Base-by-base conservation (phyloP, 2,329 filamentous ascomycete species). In the Canariomyces notabilis region DNA sequence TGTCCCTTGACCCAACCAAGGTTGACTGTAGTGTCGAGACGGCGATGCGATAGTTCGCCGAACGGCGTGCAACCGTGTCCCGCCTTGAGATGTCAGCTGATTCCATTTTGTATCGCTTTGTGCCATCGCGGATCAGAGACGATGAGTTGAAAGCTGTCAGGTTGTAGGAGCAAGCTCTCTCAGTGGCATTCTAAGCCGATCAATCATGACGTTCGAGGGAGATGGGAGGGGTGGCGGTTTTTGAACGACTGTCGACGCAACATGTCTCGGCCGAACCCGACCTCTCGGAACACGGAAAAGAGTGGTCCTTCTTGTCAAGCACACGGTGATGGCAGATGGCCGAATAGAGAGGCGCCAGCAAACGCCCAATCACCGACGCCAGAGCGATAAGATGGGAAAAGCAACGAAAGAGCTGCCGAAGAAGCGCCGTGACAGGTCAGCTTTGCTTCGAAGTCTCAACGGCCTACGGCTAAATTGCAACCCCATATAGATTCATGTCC, bases 381-480 rank as follows among this genome's bases (percentile, higher is more conserved):
- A 31, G 40, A 32, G 22, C 39, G 34, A 41, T 37, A 35, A 33
- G 47, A 44, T 40, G 44, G 38, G 32, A 37, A 19, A 42, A 44
- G 32, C 36, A 23, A 55, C 39, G 16, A 33, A 23, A 47, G 37
- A 59, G 56, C 47, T 50, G 46, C 57, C 56, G 57, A 53, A 56
- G 54, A 50, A 58, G 43, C 49, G 56, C 56, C 56, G 56, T 39
- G 47, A 42, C 36, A 37, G 36, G 37, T 32, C 40, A 49, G 37
- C 46, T 48, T 22, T 33, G 37, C 41, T 18, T 22, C 35, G 33
- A 14, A 32, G 21, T 8, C 42, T 15, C 16, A 16, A 37, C 9
- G 9, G 18, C 19, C 12, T 9, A 9, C 23, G 42, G 43, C 29
- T 19, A 35, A 50, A 40, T 43, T 29, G 26, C 26, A 12, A 5